Base-by-base conservation (phyloP, 805 yeast species). In the Candida nanaspora region DNA sequence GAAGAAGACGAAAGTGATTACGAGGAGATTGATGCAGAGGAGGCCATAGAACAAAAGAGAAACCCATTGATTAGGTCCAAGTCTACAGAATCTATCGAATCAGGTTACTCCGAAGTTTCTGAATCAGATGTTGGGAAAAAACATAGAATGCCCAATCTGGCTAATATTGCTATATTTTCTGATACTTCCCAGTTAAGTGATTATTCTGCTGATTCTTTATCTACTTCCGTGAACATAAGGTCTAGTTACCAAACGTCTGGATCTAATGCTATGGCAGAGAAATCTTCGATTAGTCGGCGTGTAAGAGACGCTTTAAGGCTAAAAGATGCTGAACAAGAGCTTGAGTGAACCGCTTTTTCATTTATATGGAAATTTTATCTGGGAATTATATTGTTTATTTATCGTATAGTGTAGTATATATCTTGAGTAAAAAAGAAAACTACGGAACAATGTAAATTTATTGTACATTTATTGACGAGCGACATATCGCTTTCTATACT, bases 401-500 rank as follows among this genome's bases (percentile, higher is more conserved):
- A n/a, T n/a, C n/a, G n/a, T n/a, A n/a, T n/a, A n/a, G n/a, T n/a
- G n/a, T n/a, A n/a, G n/a, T n/a, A n/a, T n/a, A n/a, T n/a, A n/a
- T n/a, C n/a, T n/a, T n/a, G n/a, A n/a, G n/a, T n/a, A n/a, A n/a
- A n/a, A n/a, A n/a, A n/a, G n/a, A n/a, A n/a, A n/a, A n/a, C n/a
- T n/a, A n/a, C n/a, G n/a, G n/a, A n/a, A n/a, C n/a, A n/a, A n/a
- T n/a, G n/a, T n/a, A n/a, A n/a, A n/a, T 23, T 23, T 8, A 23
- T 23, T 11, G 11, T 11, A 23, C 7, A 7, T 23, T 23, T 43
- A 46, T 21, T 41, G 27, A 18, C 41, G 46, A 42, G 80, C 78
- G 41, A 73, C 68, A 43, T 73, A 76, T 46, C 66, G 58, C 30
- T 57, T 52, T 55, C 80, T 67, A 66, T 85, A 85, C 41, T 72